phyloP scores from a whole-genome alignment of 2,329 filamentous ascomycete species.

The Cadophora malorum region DNA sequence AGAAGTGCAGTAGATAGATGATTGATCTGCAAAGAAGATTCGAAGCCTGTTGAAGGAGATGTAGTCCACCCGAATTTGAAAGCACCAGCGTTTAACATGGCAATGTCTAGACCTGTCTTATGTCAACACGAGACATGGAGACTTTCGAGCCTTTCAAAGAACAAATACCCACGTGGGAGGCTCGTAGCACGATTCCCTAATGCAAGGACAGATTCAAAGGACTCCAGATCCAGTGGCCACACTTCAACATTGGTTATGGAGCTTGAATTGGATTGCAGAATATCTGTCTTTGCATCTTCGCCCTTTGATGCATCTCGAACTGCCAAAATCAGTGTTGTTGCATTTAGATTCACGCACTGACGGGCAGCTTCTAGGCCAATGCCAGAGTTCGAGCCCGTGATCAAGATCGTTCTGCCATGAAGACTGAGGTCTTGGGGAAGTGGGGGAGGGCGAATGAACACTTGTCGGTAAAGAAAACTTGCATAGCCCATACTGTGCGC shows the following conservation, averaged over 20 bases:
- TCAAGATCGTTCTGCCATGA: neutral
- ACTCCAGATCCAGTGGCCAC: constrained; percentile 22
- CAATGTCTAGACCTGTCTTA: constrained; percentile 27
- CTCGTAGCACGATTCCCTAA: constrained; percentile 17
- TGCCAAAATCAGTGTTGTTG: neutral
- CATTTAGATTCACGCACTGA: neutral
- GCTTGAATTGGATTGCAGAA: constrained; percentile 39
- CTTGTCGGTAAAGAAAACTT: neutral
- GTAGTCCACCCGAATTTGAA: constrained; percentile 24
- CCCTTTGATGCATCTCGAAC: constrained; percentile 44
- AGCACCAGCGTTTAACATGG: constrained; percentile 30
- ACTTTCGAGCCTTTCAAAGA: neutral
- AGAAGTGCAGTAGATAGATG: constrained; percentile 22
- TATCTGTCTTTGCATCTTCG: constrained; percentile 47
- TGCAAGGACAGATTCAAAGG: constrained; percentile 27
- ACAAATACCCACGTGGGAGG: neutral
- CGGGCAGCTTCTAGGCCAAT: neutral
- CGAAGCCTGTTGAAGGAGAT: constrained; percentile 9
- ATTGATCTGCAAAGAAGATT: constrained; percentile 23
- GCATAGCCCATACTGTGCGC: neutral
- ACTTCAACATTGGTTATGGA: constrained; percentile 14
- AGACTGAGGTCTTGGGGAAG: neutral
- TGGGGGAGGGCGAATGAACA: neutral
- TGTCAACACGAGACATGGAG: neutral
- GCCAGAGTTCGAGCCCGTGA: neutral